phyloP scores from a whole-genome alignment of 2,329 filamentous ascomycete genomes.

The Penicillium hesseltinei region DNA sequence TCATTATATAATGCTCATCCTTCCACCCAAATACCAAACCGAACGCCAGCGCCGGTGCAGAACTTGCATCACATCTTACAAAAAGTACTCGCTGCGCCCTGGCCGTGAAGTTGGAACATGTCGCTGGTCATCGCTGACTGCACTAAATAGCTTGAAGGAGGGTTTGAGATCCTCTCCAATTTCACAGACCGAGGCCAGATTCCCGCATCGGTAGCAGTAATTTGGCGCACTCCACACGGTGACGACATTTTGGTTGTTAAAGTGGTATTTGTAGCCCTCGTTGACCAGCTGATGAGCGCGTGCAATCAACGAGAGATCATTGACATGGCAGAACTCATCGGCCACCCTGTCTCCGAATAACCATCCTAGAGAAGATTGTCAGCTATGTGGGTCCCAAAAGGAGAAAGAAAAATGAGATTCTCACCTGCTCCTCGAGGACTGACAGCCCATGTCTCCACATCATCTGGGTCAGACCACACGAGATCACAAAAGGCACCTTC shows the following conservation, averaged over 20 bases:
- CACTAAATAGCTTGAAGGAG: conserved; percentile 67
- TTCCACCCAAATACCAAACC: conserved; percentile 19
- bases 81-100: conserved; percentile 50
- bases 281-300: conserved; percentile 74
- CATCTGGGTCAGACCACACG: conserved; percentile 73
- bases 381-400: conserved; percentile 35
- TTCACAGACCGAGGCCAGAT: conserved; percentile 85
- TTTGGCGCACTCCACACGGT: conserved; percentile 77
- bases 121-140: conserved; percentile 48
- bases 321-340: conserved; percentile 75
- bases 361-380: conserved; percentile 44
- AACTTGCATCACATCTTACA: conserved; percentile 37
- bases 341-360: conserved; percentile 70
- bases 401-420: conserved; percentile 28
- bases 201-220: conserved; percentile 98
- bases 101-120: conserved; percentile 46
- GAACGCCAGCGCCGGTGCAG: conserved; percentile 39
- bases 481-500: conserved; percentile 75
- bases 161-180: conserved; percentile 81
- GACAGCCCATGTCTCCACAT: conserved; percentile 68
- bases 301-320: conserved; percentile 68
- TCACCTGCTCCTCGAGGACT: conserved; percentile 65
- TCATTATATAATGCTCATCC: conserved; percentile 38
- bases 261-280: conserved; percentile 87
- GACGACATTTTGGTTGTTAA: conserved; percentile 89